These are phyloP conservation scores for Purshia tridentata DNA, from an alignment of 306 rosid species.

Conservation along the genomic window DNA sequence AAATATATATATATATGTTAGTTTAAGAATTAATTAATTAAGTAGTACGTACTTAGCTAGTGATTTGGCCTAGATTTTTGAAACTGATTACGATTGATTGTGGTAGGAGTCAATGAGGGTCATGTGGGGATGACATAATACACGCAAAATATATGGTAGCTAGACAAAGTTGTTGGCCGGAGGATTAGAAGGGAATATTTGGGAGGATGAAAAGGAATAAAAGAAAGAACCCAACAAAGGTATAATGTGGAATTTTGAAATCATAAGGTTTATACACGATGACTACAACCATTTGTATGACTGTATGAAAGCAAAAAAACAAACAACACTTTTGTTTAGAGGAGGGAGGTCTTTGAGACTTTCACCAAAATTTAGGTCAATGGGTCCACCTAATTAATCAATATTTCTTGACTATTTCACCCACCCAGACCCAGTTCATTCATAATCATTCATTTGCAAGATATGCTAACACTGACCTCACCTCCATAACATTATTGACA, in stretches of 20 bases:
- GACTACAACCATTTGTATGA: constrained; percentile 32
- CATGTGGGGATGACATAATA: constrained; percentile 36
- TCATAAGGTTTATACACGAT: constrained; percentile 32
- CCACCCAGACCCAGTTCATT: constrained; percentile 33
- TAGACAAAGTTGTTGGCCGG: constrained; percentile 41
- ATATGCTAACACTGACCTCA: not conserved
- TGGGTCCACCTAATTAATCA: constrained; percentile 62
- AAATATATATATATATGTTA: not conserved
- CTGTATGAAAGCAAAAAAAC: constrained; percentile 54
- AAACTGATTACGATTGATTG: constrained; percentile 4
- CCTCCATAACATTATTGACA: not conserved
- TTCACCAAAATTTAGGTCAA: constrained; percentile 40
- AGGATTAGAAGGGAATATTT: constrained; percentile 66
- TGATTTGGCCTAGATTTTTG: constrained; percentile 36
- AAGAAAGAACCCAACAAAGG: constrained; percentile 39
- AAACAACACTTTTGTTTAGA: constrained; percentile 37
- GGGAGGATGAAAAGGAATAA: constrained; percentile 58
- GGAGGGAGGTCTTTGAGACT: no score
- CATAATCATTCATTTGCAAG: constrained; percentile 16
- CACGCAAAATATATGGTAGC: constrained; percentile 30
- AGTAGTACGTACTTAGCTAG: no score
- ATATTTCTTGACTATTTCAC: constrained; percentile 49
- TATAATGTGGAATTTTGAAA: constrained; percentile 25
- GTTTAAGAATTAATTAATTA: not conserved
- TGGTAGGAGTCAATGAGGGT: constrained; percentile 4